Conservation (phyloP, 129 eudicot genomes). For the Centaurea solstitialis region DNA sequence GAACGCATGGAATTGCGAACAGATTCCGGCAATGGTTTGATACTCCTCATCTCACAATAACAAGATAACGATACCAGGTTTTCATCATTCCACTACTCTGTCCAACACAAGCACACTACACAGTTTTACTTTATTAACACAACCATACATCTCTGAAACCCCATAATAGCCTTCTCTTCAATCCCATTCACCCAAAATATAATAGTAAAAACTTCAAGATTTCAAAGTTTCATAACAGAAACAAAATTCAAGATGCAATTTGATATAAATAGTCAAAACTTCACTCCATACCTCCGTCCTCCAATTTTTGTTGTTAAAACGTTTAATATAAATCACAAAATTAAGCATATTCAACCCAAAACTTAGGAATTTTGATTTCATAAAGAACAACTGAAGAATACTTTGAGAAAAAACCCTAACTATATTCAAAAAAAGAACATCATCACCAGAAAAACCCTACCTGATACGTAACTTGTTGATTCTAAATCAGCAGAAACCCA, state of each 20-base stretch:
- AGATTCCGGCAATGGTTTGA: constrained; percentile 72
- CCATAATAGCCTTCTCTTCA: neutral
- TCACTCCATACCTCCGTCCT: neutral
- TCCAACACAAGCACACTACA: constrained; percentile 10
- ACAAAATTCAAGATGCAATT: neutral
- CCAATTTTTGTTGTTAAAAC: neutral
- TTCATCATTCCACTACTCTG: constrained; percentile 17
- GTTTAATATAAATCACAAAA: neutral
- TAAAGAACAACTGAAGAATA: neutral
- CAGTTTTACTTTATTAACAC: neutral
- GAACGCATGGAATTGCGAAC: constrained; percentile 74
- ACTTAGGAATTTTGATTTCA: neutral
- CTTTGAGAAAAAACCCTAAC: neutral
- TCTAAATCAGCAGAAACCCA: neutral
- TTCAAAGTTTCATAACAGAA: constrained; percentile 8
- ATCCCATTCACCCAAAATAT: constrained; percentile 10
- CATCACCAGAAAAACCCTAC: neutral
- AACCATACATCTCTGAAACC: neutral
- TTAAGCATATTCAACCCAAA: neutral
- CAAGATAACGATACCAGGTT: neutral
- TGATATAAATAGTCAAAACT: neutral
- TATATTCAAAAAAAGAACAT: too few species aligned
- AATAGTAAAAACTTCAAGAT: neutral
- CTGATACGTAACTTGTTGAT: neutral
- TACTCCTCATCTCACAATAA: constrained; percentile 51